Conservation (phyloP, 2,329 filamentous ascomycete species). For the Metarhizium humberi region DNA sequence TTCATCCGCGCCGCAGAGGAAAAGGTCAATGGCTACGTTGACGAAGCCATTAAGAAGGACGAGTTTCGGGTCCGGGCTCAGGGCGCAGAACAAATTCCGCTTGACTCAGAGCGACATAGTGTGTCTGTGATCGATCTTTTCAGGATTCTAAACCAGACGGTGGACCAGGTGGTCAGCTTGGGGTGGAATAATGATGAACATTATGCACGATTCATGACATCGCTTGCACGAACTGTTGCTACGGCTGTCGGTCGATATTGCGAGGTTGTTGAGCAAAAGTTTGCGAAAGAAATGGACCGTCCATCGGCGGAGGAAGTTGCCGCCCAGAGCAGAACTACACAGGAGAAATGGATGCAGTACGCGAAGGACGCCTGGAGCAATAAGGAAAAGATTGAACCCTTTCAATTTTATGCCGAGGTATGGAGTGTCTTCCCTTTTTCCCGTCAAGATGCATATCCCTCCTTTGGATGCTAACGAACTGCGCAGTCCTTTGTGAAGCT, state of each 20-base stretch:
- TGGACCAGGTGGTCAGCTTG: constrained; percentile 76
- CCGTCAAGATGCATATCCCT: neutral
- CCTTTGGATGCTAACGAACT: constrained; percentile 18
- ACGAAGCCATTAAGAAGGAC: constrained; percentile 85
- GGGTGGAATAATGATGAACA: constrained; percentile 92
- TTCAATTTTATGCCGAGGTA: constrained; percentile 92
- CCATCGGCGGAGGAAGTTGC: constrained; percentile 81
- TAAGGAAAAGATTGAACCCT: constrained; percentile 90
- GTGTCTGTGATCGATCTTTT: constrained; percentile 91
- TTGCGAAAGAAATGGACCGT: constrained; percentile 87
- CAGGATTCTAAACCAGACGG: constrained; percentile 83
- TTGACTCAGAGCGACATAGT: constrained; percentile 82
- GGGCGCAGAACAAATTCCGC: constrained; percentile 50
- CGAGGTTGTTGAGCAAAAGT: constrained; percentile 77
- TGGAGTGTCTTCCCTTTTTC: constrained; percentile 15
- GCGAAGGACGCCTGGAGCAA: constrained; percentile 89
- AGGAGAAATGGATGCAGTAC: constrained; percentile 87
- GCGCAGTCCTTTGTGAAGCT: constrained; percentile 86
- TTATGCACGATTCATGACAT: constrained; percentile 95
- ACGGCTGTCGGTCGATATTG: constrained; percentile 81
- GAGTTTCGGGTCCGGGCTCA: constrained; percentile 67
- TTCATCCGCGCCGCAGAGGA: constrained; percentile 80
- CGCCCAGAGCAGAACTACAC: constrained; percentile 65
- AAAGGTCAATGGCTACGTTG: constrained; percentile 75
- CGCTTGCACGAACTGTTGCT: constrained; percentile 76